These are phyloP conservation scores for Calonectria multiphialidica DNA, from an alignment of 2,329 filamentous ascomycete species.

Conservation along the genomic window DNA sequence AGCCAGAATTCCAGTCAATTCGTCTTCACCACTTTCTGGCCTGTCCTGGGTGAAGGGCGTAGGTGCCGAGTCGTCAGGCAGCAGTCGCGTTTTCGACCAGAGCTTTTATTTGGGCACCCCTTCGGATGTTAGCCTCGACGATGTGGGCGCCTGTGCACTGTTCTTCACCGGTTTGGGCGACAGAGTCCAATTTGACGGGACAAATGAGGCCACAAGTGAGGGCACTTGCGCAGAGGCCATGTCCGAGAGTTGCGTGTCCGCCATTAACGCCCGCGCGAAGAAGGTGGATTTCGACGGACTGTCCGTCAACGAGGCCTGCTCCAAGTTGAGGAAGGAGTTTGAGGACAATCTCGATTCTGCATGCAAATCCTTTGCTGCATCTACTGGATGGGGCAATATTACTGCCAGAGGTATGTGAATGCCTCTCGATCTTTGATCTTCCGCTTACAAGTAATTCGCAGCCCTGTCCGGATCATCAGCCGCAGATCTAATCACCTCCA, in stretches of 20 bases:
- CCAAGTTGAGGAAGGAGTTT: conserved; percentile 9
- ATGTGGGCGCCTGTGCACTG: conserved; percentile 15
- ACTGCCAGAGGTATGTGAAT: conserved; percentile 5
- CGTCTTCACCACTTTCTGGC: background rate
- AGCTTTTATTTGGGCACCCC: conserved; percentile 27
- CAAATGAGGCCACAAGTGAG: background rate
- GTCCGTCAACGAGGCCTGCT: conserved; percentile 4
- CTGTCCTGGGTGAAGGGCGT: conserved; percentile 25
- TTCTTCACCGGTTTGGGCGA: conserved; percentile 19
- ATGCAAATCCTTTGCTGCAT: conserved; percentile 10
- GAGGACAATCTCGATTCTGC: conserved; percentile 15
- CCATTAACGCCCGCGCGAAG: conserved; percentile 14
- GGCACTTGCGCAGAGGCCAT: conserved; percentile 24
- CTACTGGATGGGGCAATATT: conserved; percentile 14
- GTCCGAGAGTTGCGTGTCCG: conserved; percentile 19
- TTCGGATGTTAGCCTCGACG: background rate
- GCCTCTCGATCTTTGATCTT: background rate
- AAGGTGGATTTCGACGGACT: background rate
- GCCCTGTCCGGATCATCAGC: conserved; percentile 15
- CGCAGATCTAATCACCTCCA: conserved; percentile 1
- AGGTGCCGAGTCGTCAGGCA: background rate
- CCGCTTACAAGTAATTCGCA: background rate
- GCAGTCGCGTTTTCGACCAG: background rate
- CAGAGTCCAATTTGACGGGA: background rate
- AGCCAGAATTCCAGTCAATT: conserved; percentile 11